These are phyloP conservation scores for Reutealis trisperma DNA, from an alignment of 345 rosid species.

Conservation along the genomic window DNA sequence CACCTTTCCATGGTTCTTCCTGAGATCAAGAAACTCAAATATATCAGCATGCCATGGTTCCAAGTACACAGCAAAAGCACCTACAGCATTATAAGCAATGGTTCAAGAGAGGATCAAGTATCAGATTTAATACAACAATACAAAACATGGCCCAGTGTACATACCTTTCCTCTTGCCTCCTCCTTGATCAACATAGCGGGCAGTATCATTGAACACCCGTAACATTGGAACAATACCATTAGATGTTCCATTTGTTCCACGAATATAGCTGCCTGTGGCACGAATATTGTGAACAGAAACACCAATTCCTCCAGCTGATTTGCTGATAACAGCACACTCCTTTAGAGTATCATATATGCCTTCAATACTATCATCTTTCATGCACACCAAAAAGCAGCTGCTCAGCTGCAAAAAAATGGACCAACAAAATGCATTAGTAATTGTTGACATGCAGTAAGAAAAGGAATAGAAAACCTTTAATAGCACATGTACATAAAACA, in stretches of 20 bases:
- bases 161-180: slow-evolving; percentile 87
- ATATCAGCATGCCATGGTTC: slow-evolving; percentile 91
- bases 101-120: not conserved
- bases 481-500: slow-evolving; percentile 4
- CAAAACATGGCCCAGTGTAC: not conserved
- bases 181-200: slow-evolving; percentile 90
- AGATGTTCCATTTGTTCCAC: slow-evolving; percentile 81
- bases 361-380: slow-evolving; percentile 94
- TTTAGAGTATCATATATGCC: slow-evolving; percentile 89
- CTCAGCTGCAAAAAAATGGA: slow-evolving; percentile 57
- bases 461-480: not conserved
- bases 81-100: slow-evolving; percentile 28
- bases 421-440: not conserved
- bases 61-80: slow-evolving; percentile 88
- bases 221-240: slow-evolving; percentile 86
- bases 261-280: slow-evolving; percentile 75
- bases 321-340: slow-evolving; percentile 95
- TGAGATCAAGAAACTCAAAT: slow-evolving; percentile 66
- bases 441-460: not conserved
- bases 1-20: slow-evolving; percentile 89
- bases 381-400: slow-evolving; percentile 85
- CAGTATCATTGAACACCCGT: slow-evolving; percentile 81
- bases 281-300: slow-evolving; percentile 84
- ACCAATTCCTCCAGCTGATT: slow-evolving; percentile 95
- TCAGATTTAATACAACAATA: not conserved